phyloP scores from a whole-genome alignment of 306 rosid genomes.

The Quercus mongolica region DNA sequence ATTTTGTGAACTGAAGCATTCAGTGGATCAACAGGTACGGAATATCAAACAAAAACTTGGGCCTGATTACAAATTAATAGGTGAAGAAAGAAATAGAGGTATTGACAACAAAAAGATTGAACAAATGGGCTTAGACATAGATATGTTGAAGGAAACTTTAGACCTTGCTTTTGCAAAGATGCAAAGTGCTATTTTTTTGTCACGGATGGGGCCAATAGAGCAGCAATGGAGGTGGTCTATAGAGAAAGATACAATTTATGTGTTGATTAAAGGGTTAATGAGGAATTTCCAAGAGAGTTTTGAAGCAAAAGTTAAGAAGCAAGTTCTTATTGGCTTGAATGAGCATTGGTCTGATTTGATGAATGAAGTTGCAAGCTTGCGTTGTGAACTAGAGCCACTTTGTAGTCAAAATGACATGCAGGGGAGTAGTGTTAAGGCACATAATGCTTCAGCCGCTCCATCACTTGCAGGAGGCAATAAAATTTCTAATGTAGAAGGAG shows the following conservation, averaged over 20 bases:
- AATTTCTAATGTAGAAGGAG: background rate
- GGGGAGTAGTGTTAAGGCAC: conserved; percentile 24
- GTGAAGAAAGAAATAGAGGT: conserved; percentile 24
- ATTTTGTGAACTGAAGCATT: conserved; percentile 32
- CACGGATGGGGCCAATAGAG: conserved; percentile 72
- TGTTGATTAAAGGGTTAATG: conserved; percentile 44
- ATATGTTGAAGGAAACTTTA: conserved; percentile 65
- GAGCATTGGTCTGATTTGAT: conserved; percentile 53
- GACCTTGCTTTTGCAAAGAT: conserved; percentile 78
- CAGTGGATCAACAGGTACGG: conserved; percentile 53
- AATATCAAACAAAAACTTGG: conserved; percentile 50
- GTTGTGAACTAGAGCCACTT: conserved; percentile 39
- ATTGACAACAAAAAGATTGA: conserved; percentile 51
- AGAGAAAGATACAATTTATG: conserved; percentile 52
- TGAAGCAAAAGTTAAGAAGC: conserved; percentile 35
- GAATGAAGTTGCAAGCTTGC: conserved; percentile 44
- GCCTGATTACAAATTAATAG: conserved; percentile 26
- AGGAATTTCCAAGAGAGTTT: conserved; percentile 44
- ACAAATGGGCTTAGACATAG: conserved; percentile 82
- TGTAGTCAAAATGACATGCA: conserved; percentile 23
- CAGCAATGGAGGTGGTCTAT: conserved; percentile 56
- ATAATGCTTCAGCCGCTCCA: conserved; percentile 18
- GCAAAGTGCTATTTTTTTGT: conserved; percentile 49
- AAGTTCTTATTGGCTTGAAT: conserved; percentile 25
- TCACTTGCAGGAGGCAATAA: conserved; percentile 1